phyloP scores from a whole-genome alignment of 495 filamentous ascomycete genomes.

The Penicillium antarcticum region DNA sequence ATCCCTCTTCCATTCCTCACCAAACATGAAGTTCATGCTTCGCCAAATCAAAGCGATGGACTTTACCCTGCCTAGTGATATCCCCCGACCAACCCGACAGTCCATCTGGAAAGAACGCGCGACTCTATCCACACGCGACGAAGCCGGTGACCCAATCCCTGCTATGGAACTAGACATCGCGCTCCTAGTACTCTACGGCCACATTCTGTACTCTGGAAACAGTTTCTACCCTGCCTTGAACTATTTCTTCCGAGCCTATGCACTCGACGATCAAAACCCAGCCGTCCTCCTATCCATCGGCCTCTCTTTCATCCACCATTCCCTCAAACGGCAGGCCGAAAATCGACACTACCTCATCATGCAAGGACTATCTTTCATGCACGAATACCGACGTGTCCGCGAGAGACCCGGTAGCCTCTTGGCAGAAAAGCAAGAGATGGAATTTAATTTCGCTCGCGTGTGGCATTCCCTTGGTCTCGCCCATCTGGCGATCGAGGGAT shows the following conservation, averaged over 20 bases:
- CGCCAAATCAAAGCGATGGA: constrained; percentile 92
- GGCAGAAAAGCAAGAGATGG: constrained; percentile 72
- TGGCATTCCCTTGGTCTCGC: constrained; percentile 78
- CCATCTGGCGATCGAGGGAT: constrained; percentile 75
- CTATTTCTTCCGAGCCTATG: constrained; percentile 86
- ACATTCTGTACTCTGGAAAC: constrained; percentile 75
- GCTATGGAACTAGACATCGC: constrained; percentile 63
- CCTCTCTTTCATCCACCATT: constrained; percentile 78
- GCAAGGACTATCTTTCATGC: constrained; percentile 80
- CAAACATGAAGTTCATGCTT: constrained; percentile 82
- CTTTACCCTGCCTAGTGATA: constrained; percentile 42
- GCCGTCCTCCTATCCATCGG: constrained; percentile 66
- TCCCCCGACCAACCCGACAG: constrained; percentile 21
- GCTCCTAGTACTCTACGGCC: constrained; percentile 81
- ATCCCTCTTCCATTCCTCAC: constrained; percentile 52
- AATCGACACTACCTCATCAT: constrained; percentile 83
- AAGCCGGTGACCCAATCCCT: constrained; percentile 43
- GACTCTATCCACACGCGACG: constrained; percentile 48
- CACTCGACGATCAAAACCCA: constrained; percentile 71
- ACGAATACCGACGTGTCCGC: constrained; percentile 65
- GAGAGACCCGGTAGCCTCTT: constrained; percentile 32
- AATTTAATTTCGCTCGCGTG: constrained; percentile 81
- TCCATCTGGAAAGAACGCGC: constrained; percentile 44
- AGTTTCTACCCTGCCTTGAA: constrained; percentile 81
- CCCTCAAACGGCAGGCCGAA: constrained; percentile 81